Evolutionary conservation across 192 early-diverging fungal species (phyloP).

Genomic region (Geranomyces michiganensis): DNA sequence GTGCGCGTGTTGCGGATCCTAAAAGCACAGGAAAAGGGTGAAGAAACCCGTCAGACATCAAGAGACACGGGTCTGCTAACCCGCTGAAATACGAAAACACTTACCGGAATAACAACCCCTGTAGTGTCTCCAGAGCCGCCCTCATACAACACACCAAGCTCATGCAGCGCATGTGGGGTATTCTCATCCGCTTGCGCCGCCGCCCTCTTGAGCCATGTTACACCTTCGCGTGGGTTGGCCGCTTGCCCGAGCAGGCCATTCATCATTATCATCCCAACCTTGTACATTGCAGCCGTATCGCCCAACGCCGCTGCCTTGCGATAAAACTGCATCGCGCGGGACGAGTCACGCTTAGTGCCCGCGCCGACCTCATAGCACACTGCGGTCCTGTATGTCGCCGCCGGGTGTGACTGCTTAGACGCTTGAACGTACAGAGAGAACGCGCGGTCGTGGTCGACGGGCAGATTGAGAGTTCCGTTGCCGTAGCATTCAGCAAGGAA

Average conservation of each 20-base stretch:
- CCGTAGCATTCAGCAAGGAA: constrained; percentile 89
- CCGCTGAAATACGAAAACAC: too few relatives aligned
- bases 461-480: constrained; percentile 77
- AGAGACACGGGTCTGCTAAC: not conserved
- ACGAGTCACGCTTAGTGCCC: constrained; percentile 85
- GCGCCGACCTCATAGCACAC: constrained; percentile 96
- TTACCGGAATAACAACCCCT: constrained; percentile 48
- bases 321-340: constrained; percentile 86
- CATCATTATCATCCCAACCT: constrained; percentile 89
- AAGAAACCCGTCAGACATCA: not conserved
- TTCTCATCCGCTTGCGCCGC: constrained; percentile 86
- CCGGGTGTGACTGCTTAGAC: constrained; percentile 88
- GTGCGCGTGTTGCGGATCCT: constrained; percentile 87
- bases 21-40: not conserved
- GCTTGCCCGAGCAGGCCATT: constrained; percentile 79
- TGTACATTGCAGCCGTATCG: constrained; percentile 96
- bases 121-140: constrained; percentile 46
- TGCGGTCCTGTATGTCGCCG: constrained; percentile 90
- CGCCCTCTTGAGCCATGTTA: constrained; percentile 93
- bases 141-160: constrained; percentile 88
- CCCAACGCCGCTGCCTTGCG: constrained; percentile 88
- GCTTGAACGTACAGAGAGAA: constrained; percentile 91
- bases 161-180: constrained; percentile 91
- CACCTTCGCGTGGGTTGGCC: constrained; percentile 83
- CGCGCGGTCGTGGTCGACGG: constrained; percentile 83